phyloP scores from a whole-genome alignment of 169 alveolate species.

The Plasmodium yoelii region DNA sequence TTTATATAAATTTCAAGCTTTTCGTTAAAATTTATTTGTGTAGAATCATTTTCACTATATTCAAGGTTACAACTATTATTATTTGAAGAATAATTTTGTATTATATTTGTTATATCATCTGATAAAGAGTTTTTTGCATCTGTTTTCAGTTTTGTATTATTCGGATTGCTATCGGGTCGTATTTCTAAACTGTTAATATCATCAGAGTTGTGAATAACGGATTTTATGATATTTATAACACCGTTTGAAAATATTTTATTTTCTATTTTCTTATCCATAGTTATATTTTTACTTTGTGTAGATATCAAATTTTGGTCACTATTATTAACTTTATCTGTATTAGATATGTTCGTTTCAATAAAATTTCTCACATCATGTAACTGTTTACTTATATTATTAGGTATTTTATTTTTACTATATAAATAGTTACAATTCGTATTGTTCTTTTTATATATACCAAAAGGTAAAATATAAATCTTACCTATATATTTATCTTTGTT shows the following conservation, averaged over 20 bases:
- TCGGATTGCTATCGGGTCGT: neutral
- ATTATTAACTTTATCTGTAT: neutral
- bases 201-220: too few relatives aligned
- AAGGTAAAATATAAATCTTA: conserved; percentile 38
- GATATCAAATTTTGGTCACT: neutral
- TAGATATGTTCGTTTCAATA: conserved; percentile 30
- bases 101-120: neutral
- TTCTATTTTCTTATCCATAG: neutral
- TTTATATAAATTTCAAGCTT: conserved; percentile 27
- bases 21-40: conserved; percentile 13
- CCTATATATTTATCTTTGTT: conserved; percentile 72
- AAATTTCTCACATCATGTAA: conserved; percentile 29
- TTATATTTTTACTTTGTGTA: neutral
- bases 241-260: neutral
- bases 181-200: too few relatives aligned
- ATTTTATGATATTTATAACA: too few relatives aligned
- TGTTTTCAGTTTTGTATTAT: neutral
- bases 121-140: neutral
- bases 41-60: conserved; percentile 6
- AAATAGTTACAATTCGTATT: neutral
- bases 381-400: conserved; percentile 21
- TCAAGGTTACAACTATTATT: neutral
- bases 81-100: neutral
- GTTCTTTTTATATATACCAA: neutral
- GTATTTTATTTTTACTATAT: conserved; percentile 41